Conservation (phyloP, 2,329 filamentous ascomycete species). For the Paraphoma sp. region DNA sequence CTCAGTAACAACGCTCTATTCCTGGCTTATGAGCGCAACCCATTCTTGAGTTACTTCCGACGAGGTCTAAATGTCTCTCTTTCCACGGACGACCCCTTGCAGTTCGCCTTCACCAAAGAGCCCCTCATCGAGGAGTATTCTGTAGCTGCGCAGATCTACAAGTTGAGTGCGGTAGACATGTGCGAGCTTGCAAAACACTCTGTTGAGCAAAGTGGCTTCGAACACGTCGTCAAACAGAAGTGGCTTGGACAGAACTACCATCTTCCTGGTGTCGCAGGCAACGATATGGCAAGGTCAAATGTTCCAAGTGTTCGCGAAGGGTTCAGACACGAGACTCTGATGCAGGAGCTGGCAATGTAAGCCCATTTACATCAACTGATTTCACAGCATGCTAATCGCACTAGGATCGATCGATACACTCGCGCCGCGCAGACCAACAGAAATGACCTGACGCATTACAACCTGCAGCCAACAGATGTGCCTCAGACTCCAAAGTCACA, state of each 20-base stretch:
- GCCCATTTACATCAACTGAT: slow-evolving; percentile 36
- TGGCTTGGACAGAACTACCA: slow-evolving; percentile 86
- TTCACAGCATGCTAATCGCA: too few species aligned
- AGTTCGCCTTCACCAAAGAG: slow-evolving; percentile 98
- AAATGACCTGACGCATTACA: slow-evolving; percentile 42
- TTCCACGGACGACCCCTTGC: slow-evolving; percentile 94
- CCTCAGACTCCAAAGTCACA: slow-evolving; percentile 41
- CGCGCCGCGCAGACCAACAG: slow-evolving; percentile 37
- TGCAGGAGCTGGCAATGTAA: slow-evolving; percentile 85
- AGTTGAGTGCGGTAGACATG: slow-evolving; percentile 96
- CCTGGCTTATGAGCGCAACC: slow-evolving; percentile 94
- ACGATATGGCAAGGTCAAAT: slow-evolving; percentile 94
- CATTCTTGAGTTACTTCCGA: slow-evolving; percentile 94
- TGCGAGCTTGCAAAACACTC: slow-evolving; percentile 97
- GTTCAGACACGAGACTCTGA: slow-evolving; percentile 84
- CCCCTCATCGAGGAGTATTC: slow-evolving; percentile 98
- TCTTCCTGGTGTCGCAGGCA: slow-evolving; percentile 80
- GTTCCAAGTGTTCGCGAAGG: slow-evolving; percentile 91
- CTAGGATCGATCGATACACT: slow-evolving; percentile 53
- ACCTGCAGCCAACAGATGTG: slow-evolving; percentile 36
- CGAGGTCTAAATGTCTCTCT: slow-evolving; percentile 94
- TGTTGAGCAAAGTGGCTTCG: slow-evolving; percentile 93
- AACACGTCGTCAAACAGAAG: slow-evolving; percentile 84
- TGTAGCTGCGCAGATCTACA: slow-evolving; percentile 97
- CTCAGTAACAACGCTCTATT: slow-evolving; percentile 98